These are phyloP conservation scores for Cercophora scortea DNA, from an alignment of 495 filamentous ascomycete genomes.

Conservation along the genomic window DNA sequence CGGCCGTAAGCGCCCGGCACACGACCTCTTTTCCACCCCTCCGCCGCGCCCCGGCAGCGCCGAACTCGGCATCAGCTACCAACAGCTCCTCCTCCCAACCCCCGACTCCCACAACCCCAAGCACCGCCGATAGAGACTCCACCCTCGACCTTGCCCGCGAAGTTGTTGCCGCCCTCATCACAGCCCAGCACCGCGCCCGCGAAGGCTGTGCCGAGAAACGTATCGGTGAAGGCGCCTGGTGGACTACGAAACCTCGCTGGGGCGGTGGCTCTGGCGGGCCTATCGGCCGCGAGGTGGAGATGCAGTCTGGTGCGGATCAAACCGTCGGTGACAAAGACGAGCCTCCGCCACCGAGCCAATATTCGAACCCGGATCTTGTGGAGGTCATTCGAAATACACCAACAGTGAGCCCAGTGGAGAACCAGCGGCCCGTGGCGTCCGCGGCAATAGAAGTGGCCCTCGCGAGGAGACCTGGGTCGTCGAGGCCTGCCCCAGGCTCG, in stretches of 20 bases:
- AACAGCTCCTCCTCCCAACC: not conserved
- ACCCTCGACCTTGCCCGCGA: conserved; percentile 66
- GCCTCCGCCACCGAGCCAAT: conserved; percentile 4
- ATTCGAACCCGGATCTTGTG: not conserved
- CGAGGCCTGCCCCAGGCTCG: not conserved
- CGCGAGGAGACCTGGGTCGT: not conserved
- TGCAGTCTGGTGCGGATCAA: conserved; percentile 22
- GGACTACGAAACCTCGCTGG: conserved; percentile 66
- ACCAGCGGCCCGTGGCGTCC: not conserved
- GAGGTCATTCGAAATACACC: not conserved
- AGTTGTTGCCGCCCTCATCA: conserved; percentile 61
- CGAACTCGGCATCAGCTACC: not conserved
- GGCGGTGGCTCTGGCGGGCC: conserved; percentile 64
- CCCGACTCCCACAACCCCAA: not conserved
- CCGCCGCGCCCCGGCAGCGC: conserved; percentile 1
- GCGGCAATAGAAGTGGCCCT: not conserved
- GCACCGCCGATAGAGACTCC: conserved; percentile 32
- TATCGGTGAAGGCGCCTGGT: conserved; percentile 75
- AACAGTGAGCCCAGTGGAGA: not conserved
- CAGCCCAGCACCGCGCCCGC: conserved; percentile 75
- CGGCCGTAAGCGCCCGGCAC: conserved; percentile 48
- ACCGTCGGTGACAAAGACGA: conserved; percentile 37
- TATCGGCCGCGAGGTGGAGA: conserved; percentile 47
- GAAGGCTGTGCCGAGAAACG: conserved; percentile 57
- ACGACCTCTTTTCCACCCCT: conserved; percentile 39